Evolutionary conservation across 106 monocot species (phyloP), one percentile per base, ranked within the genome.

Genomic region (Acorus calamus): DNA sequence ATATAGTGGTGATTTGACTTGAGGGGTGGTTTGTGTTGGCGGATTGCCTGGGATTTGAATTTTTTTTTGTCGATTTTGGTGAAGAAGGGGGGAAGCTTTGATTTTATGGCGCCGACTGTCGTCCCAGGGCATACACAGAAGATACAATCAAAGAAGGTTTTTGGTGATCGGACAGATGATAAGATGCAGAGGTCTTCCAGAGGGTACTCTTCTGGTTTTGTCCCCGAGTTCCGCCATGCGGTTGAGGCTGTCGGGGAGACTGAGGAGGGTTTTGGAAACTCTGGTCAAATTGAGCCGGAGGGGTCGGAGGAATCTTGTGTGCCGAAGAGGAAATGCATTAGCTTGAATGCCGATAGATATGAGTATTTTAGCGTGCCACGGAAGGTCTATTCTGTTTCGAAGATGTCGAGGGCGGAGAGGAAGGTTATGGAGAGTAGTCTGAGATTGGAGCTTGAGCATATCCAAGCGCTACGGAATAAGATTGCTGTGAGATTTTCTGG

Each of bases 161-260:
- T 55, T 58, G 59, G 47, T 4, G 52, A 68, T 64, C 8, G 55
- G 5, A 62, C 79, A 5, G 45, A 74, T 76, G 81, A 84, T 84
- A 89, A 81, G 63, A 53, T 71, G 11, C 81, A 81, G n/a, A 89
- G 69, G 55, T 76, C 76, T 64, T 76, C 78, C 7, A 76, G 70
- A 50, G 78, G 70, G 0, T 56, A 65, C 56, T 69, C 76, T 14
- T 66, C 83, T n/a, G 84, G 76, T 2, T 84, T 78, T 60, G 70
- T 81, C 52, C 78, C 87, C 2, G 96, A 87, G 8, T 80, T 81
- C 28, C 76, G 78, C 4, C 82, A 96, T 66, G 74, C 79, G 14
- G 87, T 79, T 48, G 96, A 96, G 64, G 81, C 82, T 6, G 58
- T 90, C 7, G 90, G 76, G 5, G 96, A 96, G 60, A 82, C 90